These are phyloP conservation scores for Phytophthora pisi DNA, from an alignment of 352 stramenopile genomes.

Conservation along the genomic window DNA sequence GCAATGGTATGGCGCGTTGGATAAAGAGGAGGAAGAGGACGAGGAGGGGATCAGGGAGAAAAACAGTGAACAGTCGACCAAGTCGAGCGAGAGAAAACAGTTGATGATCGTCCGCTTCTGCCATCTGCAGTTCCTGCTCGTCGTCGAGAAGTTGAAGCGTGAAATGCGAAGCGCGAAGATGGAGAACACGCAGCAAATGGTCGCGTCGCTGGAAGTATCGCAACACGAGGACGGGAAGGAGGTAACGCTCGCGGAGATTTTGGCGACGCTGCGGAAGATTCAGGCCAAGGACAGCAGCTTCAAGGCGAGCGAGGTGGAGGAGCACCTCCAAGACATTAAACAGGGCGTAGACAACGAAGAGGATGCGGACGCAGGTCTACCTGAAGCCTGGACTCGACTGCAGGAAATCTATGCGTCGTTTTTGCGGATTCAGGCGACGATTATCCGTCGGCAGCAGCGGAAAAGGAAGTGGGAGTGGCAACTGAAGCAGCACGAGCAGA, in stretches of 20 bases:
- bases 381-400: slow-evolving; percentile 35
- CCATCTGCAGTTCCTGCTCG: slow-evolving; percentile 48
- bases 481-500: slow-evolving; percentile 22
- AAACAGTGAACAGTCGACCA: neutral
- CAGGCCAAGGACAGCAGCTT: slow-evolving; percentile 42
- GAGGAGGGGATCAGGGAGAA: slow-evolving; percentile 7
- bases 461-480: slow-evolving; percentile 28
- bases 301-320: slow-evolving; percentile 29
- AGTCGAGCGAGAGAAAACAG: slow-evolving; percentile 24
- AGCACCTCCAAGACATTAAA: slow-evolving; percentile 34
- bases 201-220: slow-evolving; percentile 34
- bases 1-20: slow-evolving; percentile 26
- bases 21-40: slow-evolving; percentile 3
- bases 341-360: slow-evolving; percentile 32
- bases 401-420: slow-evolving; percentile 54
- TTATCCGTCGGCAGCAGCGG: slow-evolving; percentile 32
- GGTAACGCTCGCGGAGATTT: slow-evolving; percentile 44
- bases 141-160: slow-evolving; percentile 54
- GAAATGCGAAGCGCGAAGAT: slow-evolving; percentile 38
- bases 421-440: slow-evolving; percentile 43
- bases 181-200: slow-evolving; percentile 40
- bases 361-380: slow-evolving; percentile 20
- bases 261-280: slow-evolving; percentile 41
- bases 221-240: slow-evolving; percentile 22
- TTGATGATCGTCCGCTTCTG: slow-evolving; percentile 43